Evolutionary conservation across 805 yeast genomes (phyloP), one percentile per base, ranked within the genome.

Genomic region (Kazachstania bromeliacearum): DNA sequence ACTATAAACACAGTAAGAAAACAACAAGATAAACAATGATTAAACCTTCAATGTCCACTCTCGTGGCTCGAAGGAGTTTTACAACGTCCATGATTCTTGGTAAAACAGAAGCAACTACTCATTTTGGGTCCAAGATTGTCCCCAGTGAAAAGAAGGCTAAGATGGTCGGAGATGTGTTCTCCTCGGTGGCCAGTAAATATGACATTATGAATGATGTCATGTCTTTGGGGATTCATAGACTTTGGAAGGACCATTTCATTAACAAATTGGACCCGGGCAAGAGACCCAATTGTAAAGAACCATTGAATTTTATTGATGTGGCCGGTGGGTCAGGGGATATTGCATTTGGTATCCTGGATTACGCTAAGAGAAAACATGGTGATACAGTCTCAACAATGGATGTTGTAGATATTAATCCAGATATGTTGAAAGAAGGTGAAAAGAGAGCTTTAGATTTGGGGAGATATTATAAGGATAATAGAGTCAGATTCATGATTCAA

Each of bases 321-420:
- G 98, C 98, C 19, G 98, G 98, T 41, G 98, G 98, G 17, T 85
- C 97, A 8, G 98, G 98, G 32, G 98, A 92, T 55, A 89, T 92
- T 61, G 98, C 98, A 1, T 85, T 85, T 62, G 94, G 98, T 2
- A 70, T 92, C 44, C 67, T 92, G 43, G 95, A 87, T 51, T 95
- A 92, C 61, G 97, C 97, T 7, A 77, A 79, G 44, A 62, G 67
- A 27, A 74, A 77, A 43, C 85, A 77, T 55, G 79, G 81, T 39
- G 98, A 92, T 62, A 69, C 61, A 26, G 66, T 68, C 42, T 75
- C 85, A 23, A 75, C 78, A 18, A 92, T 92, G 92, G 85, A 88
- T 7, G 75, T 92, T 33, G 94, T 85, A 4, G 98, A 92, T 61
- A 92, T 92, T 62, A 92, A 92, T 57, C 77, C 95, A 4, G 96